These are phyloP conservation scores for Neocucurbitaria cava DNA, from an alignment of 2,329 filamentous ascomycete genomes.

Conservation along the genomic window DNA sequence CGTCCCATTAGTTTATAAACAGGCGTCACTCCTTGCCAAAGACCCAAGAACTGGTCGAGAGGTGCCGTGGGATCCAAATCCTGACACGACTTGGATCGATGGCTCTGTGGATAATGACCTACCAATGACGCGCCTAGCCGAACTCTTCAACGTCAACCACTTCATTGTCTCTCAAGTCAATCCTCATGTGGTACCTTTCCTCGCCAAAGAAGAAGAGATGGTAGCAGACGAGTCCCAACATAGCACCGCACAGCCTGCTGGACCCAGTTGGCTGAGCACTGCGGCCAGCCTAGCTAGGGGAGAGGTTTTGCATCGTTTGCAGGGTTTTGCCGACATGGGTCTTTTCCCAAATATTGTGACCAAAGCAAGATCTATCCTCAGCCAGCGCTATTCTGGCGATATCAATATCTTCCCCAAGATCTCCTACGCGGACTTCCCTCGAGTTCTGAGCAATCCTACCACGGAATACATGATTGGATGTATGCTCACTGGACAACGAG, in stretches of 20 bases:
- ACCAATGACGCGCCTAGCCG: conserved; percentile 85
- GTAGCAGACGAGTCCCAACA: conserved; percentile 44
- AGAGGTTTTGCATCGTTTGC: conserved; percentile 80
- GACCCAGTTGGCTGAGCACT: conserved; percentile 67
- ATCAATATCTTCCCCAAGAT: conserved; percentile 92
- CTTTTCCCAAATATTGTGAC: conserved; percentile 79
- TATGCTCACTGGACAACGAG: conserved; percentile 78
- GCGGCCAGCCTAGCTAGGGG: conserved; percentile 77
- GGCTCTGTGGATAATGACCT: conserved; percentile 94
- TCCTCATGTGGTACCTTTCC: conserved; percentile 87
- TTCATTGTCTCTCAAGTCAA: conserved; percentile 98
- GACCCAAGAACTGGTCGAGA: conserved; percentile 80
- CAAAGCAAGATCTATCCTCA: conserved; percentile 81
- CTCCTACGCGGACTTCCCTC: conserved; percentile 73
- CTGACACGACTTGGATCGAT: conserved; percentile 83
- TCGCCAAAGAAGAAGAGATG: conserved; percentile 74
- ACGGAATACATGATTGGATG: conserved; percentile 84
- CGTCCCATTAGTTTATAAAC: conserved; percentile 83
- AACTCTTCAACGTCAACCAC: conserved; percentile 98
- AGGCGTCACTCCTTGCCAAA: conserved; percentile 81
- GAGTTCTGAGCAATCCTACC: conserved; percentile 83
- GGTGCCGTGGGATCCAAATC: conserved; percentile 83
- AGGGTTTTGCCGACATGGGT: conserved; percentile 80
- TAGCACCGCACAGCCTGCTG: conserved; percentile 47
- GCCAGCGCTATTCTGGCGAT: conserved; percentile 91